Evolutionary conservation across 768 basidiomycete species (phyloP).

Genomic region (Lactarius indigo): DNA sequence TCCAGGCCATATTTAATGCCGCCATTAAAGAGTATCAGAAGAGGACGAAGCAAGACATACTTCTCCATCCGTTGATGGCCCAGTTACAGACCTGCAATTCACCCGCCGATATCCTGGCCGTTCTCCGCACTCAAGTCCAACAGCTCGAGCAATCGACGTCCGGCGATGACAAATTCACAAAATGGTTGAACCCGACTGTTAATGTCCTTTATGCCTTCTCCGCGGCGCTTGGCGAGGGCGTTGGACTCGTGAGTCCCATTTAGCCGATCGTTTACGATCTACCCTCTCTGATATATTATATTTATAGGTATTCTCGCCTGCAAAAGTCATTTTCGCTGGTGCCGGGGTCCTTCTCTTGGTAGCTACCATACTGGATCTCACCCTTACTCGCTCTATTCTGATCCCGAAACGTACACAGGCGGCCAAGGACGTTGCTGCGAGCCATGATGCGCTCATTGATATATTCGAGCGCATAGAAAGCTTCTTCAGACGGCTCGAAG

Average conservation of each 20-base stretch:
- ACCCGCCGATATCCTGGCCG: background rate
- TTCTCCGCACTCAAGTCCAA: background rate
- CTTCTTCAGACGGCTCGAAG: background rate
- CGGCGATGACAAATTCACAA: background rate
- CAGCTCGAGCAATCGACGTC: background rate
- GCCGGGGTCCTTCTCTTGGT: background rate
- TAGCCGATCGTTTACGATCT: background rate
- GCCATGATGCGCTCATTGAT: background rate
- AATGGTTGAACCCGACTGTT: background rate
- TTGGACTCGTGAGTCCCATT: background rate
- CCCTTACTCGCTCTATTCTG: background rate
- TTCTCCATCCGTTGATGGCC: background rate
- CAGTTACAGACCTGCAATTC: background rate
- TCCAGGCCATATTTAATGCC: background rate
- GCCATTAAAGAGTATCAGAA: background rate
- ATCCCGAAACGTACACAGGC: background rate
- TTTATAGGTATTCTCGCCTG: background rate
- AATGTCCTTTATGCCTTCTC: background rate
- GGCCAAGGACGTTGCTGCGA: background rate
- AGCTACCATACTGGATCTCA: background rate
- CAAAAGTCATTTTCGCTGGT: background rate
- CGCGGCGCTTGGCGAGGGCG: background rate
- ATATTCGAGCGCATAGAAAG: background rate
- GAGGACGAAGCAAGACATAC: background rate
- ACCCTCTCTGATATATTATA: background rate